Evolutionary conservation across 345 rosid genomes (phyloP).

Genomic region (Angophora floribunda): DNA sequence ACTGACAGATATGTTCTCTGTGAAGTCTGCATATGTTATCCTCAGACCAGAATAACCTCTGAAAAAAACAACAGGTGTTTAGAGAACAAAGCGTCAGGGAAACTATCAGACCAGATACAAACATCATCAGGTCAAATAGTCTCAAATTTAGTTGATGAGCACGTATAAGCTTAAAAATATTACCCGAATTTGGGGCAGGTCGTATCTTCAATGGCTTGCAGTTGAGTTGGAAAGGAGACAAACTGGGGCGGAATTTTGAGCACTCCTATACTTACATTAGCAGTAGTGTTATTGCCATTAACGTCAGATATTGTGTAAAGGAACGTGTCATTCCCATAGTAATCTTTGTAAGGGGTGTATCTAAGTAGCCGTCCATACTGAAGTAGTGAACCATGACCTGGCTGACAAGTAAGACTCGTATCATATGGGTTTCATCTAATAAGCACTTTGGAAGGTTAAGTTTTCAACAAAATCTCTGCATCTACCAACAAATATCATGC

Average conservation of each 20-base stretch:
- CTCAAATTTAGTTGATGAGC: neutral
- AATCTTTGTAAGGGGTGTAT: slow-evolving; percentile 73
- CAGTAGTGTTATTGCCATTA: slow-evolving; percentile 57
- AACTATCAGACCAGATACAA: neutral
- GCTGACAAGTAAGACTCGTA: slow-evolving; percentile 33
- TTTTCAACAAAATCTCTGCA: neutral
- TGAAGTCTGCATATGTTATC: slow-evolving; percentile 54
- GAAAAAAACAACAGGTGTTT: neutral
- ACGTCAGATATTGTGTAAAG: slow-evolving; percentile 53
- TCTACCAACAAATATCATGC: neutral
- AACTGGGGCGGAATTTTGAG: slow-evolving; percentile 85
- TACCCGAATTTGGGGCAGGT: slow-evolving; percentile 71
- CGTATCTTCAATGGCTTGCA: slow-evolving; percentile 74
- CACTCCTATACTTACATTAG: slow-evolving; percentile 43
- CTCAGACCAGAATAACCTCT: slow-evolving; percentile 72
- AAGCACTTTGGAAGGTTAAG: neutral
- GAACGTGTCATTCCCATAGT: slow-evolving; percentile 68
- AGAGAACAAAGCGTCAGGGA: neutral
- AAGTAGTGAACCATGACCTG: slow-evolving; percentile 73
- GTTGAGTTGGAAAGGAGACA: slow-evolving; percentile 43
- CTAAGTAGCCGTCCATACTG: slow-evolving; percentile 53
- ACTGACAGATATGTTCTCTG: slow-evolving; percentile 60
- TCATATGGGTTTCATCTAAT: neutral
- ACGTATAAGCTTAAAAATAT: neutral
- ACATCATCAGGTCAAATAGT: neutral